Percentiles rank a stretch among this genome's conserved stretches.
Conservation (phyloP, 2,329 filamentous ascomycete genomes). For the Colletotrichum musicola region DNA sequence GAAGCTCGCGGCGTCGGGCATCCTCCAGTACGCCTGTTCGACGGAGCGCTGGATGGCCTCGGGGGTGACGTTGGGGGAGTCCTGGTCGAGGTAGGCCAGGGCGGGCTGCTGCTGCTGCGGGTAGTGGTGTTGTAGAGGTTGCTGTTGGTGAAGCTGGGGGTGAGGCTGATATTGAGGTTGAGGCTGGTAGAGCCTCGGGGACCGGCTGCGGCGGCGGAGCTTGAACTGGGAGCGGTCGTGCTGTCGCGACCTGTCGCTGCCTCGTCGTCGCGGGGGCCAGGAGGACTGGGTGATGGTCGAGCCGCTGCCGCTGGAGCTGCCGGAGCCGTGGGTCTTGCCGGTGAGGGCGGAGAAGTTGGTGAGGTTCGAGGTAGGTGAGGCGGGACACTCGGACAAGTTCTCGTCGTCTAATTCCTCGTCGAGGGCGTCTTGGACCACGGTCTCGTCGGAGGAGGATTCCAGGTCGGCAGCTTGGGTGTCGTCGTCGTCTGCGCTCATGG, state of each 20-base stretch:
- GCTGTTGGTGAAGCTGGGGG: not conserved
- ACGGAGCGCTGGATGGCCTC: conserved; percentile 50
- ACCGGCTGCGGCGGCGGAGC: conserved; percentile 33
- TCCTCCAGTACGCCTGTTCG: conserved; percentile 45
- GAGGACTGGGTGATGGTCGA: conserved; percentile 55
- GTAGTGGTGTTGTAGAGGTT: not conserved
- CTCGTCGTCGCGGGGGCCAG: conserved; percentile 34
- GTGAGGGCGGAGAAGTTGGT: conserved; percentile 46
- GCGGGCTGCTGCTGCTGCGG: conserved; percentile 45
- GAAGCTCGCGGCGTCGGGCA: conserved; percentile 41
- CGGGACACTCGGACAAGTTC: conserved; percentile 32
- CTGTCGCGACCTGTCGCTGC: conserved; percentile 31
- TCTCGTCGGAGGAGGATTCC: conserved; percentile 33
- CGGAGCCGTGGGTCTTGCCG: conserved; percentile 49
- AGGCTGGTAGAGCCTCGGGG: conserved; percentile 32
- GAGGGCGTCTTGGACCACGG: conserved; percentile 11
- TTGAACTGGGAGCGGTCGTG: conserved; percentile 40
- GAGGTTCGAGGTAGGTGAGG: conserved; percentile 48
- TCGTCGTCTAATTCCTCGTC: conserved; percentile 2
- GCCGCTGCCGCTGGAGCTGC: conserved; percentile 55
- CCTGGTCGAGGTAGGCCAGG: conserved; percentile 70
- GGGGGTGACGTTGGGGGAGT: conserved; percentile 62
- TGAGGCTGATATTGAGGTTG: not conserved
- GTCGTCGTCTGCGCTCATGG: conserved; percentile 3
- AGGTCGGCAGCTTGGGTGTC: conserved; percentile 2